These are phyloP conservation scores for Leccinum pallidistipes DNA, from an alignment of 1,284 basidiomycete genomes.

Conservation along the genomic window DNA sequence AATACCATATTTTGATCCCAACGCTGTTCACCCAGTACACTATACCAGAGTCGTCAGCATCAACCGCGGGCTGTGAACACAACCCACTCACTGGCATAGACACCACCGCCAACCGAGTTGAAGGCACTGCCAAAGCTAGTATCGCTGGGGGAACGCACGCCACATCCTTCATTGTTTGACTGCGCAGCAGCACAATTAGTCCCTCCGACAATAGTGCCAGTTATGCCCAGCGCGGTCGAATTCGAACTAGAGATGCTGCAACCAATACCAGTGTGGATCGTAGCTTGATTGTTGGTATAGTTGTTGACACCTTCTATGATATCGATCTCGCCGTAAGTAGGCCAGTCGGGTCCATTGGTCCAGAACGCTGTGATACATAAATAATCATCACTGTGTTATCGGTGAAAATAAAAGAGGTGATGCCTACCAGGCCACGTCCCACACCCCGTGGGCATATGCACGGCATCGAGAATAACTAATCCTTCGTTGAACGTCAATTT, in stretches of 20 bases:
- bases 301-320: constrained; percentile 83
- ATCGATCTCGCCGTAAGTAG: constrained; percentile 78
- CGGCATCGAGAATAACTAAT: constrained; percentile 77
- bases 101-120: constrained; percentile 74
- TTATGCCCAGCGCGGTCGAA: constrained; percentile 49
- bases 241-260: constrained; percentile 61
- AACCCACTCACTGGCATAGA: constrained; percentile 69
- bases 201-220: constrained; percentile 62
- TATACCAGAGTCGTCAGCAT: constrained; percentile 10
- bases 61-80: neutral
- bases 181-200: constrained; percentile 68
- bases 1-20: constrained; percentile 84
- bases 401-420: constrained; percentile 5
- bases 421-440: constrained; percentile 77
- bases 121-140: constrained; percentile 68
- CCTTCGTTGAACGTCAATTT: constrained; percentile 58
- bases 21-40: constrained; percentile 50
- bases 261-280: constrained; percentile 74
- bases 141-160: constrained; percentile 50
- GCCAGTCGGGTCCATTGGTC: constrained; percentile 72
- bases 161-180: constrained; percentile 73
- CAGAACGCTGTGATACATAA: constrained; percentile 43
- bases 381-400: constrained; percentile 31
- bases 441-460: constrained; percentile 92
- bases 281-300: constrained; percentile 78